phyloP scores from a whole-genome alignment of 495 filamentous ascomycete species.

The Talaromyces stipitatus region DNA sequence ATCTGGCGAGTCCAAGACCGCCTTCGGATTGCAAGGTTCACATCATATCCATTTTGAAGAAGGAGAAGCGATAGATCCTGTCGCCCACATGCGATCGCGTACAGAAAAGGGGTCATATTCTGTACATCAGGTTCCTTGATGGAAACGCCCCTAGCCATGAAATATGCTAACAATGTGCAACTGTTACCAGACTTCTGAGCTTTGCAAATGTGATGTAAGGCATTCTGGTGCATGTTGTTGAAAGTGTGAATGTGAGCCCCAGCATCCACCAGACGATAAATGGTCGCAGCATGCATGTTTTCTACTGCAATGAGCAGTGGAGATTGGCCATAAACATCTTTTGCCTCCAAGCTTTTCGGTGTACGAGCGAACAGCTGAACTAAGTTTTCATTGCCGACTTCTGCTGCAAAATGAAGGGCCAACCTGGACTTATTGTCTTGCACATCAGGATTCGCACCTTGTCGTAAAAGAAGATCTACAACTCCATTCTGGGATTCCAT shows the following conservation, averaged over 20 bases:
- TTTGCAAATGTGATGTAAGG: conserved; percentile 4
- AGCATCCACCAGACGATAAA: neutral
- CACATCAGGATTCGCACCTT: neutral
- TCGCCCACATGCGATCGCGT: neutral
- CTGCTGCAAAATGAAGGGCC: neutral
- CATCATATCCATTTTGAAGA: neutral
- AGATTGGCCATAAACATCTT: conserved; percentile 4
- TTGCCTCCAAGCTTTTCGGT: neutral
- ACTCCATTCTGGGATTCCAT: neutral
- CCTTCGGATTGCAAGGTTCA: neutral
- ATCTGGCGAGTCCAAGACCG: neutral
- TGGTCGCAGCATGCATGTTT: neutral
- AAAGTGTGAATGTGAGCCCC: neutral
- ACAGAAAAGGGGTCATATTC: conserved; percentile 3
- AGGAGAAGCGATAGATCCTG: neutral
- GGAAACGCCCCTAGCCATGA: neutral
- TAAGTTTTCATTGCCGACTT: neutral
- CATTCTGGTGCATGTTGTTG: conserved; percentile 1
- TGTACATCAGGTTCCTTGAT: neutral
- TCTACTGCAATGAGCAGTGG: neutral
- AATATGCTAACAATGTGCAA: neutral
- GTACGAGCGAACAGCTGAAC: neutral
- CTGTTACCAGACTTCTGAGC: neutral
- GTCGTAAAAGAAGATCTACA: conserved; percentile 1
- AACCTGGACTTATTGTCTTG: neutral